Base-by-base conservation (phyloP, 768 basidiomycete genomes). In the Phaffia australis region DNA sequence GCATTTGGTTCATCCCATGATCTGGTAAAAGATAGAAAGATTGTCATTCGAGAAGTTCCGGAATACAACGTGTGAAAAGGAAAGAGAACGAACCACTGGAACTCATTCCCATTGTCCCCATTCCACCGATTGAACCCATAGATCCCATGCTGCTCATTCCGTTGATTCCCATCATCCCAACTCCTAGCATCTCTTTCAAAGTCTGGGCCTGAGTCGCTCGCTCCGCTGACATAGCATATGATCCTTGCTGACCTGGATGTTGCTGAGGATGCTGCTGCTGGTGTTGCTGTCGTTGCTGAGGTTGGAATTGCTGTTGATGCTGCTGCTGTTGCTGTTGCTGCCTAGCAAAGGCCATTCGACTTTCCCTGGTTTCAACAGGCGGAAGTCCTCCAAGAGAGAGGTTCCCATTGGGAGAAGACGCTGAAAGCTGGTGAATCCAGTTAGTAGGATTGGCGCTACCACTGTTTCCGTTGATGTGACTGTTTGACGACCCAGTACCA, bases 121-220 rank as follows among this genome's bases (percentile, higher is more conserved):
- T 54, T 14, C 46, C 48, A 55, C 54, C 52, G 3, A 42, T 42
- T 42, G 52, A 54, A 54, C 52, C 29, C 23, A 54, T 29, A 9
- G 29, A 23, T 54, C 25, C 56, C 56, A 48, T 60, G 6, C 56
- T 57, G 23, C 56, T 51, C 62, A 59, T 57, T 32, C 66, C 66
- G 23, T 60, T 60, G 32, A 56, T 50, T 4, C 57, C 62, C 35
- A 42, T 42, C 49, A 56, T 32, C 19, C 67, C 67, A 21, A 69
- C 63, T 35, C 67, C 67, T n/a, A 69, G 56, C 67, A 69, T 69
- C 14, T 69, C 67, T 47, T 69, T 69, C 35, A 69, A 51, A 23
- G 67, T 58, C 63, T 69, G 67, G 51, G 61, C 61, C 52, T 69
- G 67, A 50, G 47, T 68, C 5, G 56, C 56, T 18, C 56, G 58